These are phyloP conservation scores for Zopfochytrium polystomum DNA, from an alignment of 371 early-diverging fungal species.

Conservation along the genomic window DNA sequence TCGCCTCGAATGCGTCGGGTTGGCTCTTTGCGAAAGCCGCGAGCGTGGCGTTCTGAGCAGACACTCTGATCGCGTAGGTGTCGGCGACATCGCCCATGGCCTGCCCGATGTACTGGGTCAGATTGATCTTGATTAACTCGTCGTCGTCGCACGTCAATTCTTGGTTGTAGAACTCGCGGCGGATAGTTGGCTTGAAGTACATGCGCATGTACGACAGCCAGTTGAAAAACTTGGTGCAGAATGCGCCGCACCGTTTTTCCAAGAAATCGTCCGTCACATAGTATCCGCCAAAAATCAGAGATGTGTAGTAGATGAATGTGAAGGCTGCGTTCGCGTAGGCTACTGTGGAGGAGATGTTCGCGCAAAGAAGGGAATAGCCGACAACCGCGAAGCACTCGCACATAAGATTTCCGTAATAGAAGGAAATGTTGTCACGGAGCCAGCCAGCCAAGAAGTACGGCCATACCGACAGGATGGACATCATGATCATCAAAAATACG, in stretches of 20 bases:
- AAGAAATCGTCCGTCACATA: not conserved
- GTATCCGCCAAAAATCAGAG: not conserved
- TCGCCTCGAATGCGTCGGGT: too few relatives aligned
- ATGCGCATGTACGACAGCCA: not conserved
- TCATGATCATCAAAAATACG: too few relatives aligned
- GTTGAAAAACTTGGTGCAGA: not conserved
- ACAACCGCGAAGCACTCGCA: too few relatives aligned
- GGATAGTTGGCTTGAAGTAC: not conserved
- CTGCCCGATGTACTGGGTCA: not conserved
- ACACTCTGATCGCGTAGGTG: not conserved
- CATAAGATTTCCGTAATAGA: too few relatives aligned
- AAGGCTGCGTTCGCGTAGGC: not conserved
- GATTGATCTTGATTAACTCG: not conserved
- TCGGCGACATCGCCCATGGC: not conserved
- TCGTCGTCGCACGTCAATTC: not conserved
- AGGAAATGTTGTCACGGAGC: too few relatives aligned
- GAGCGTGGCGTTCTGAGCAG: not conserved
- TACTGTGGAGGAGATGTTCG: not conserved
- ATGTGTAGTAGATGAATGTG: not conserved
- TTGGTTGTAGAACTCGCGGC: not conserved
- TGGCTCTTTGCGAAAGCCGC: too few relatives aligned
- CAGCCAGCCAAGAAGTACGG: too few relatives aligned
- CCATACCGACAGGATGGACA: too few relatives aligned
- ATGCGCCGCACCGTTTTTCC: not conserved
- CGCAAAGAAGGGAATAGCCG: too few relatives aligned